These are phyloP conservation scores for Suillus subaureus DNA, from an alignment of 768 basidiomycete genomes.

Conservation along the genomic window DNA sequence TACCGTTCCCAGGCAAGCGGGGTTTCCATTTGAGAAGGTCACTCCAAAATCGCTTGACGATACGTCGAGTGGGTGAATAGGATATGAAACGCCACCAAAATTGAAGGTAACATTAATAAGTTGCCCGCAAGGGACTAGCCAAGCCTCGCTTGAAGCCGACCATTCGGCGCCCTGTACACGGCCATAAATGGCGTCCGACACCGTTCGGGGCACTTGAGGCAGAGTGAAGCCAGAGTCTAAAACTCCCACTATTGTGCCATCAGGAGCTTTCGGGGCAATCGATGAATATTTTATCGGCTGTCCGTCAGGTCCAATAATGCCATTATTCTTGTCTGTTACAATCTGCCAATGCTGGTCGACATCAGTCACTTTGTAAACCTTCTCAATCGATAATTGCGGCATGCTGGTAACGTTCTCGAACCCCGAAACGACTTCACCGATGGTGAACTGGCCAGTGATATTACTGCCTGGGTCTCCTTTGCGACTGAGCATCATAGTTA, in stretches of 20 bases:
- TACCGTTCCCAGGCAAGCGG: slow-evolving; percentile 70
- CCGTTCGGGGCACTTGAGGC: slow-evolving; percentile 72
- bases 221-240: slow-evolving; percentile 75
- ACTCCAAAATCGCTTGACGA: slow-evolving; percentile 59
- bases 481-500: slow-evolving; percentile 70
- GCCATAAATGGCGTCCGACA: slow-evolving; percentile 82
- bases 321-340: slow-evolving; percentile 61
- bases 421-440: slow-evolving; percentile 63
- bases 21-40: slow-evolving; percentile 45
- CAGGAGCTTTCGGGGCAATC: slow-evolving; percentile 68
- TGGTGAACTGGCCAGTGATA: slow-evolving; percentile 64
- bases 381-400: slow-evolving; percentile 68
- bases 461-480: slow-evolving; percentile 50
- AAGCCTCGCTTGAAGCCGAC: slow-evolving; percentile 54
- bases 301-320: slow-evolving; percentile 80
- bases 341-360: slow-evolving; percentile 84
- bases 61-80: slow-evolving; percentile 74
- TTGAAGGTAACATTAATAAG: slow-evolving; percentile 70
- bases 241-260: slow-evolving; percentile 67
- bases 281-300: slow-evolving; percentile 59
- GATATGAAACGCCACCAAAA: slow-evolving; percentile 69
- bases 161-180: slow-evolving; percentile 74
- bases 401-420: slow-evolving; percentile 62
- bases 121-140: slow-evolving; percentile 78
- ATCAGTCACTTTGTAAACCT: slow-evolving; percentile 58